These are phyloP conservation scores for Nannochloropsis oceanica DNA, from an alignment of 108 stramenopile species.

Conservation along the genomic window DNA sequence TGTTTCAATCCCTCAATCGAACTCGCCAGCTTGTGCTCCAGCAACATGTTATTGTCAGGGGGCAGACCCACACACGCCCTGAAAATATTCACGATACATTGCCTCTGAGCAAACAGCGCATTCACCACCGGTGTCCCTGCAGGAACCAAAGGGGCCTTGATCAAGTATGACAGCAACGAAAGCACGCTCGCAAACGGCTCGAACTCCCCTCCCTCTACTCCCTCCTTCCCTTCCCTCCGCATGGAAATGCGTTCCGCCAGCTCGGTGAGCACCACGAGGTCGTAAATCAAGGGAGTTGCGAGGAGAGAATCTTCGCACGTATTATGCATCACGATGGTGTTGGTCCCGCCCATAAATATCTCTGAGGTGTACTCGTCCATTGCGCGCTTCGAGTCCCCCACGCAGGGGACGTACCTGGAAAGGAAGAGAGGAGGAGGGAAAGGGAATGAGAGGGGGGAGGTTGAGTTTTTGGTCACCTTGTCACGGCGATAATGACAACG, in stretches of 20 bases:
- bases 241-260: constrained; percentile 75
- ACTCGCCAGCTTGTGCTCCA: constrained; percentile 55
- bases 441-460: background rate
- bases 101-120: constrained; percentile 84
- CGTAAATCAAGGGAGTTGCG: constrained; percentile 88
- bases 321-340: constrained; percentile 97
- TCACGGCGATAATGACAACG: too few species aligned
- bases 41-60: constrained; percentile 82
- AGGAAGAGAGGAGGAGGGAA: background rate
- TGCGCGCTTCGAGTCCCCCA: constrained; percentile 92
- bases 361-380: constrained; percentile 97
- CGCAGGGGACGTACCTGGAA: constrained; percentile 93
- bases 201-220: constrained; percentile 50
- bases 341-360: constrained; percentile 95
- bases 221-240: background rate
- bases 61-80: constrained; percentile 82
- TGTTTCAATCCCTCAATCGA: constrained; percentile 7
- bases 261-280: constrained; percentile 83
- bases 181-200: constrained; percentile 86
- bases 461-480: background rate
- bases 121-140: constrained; percentile 93
- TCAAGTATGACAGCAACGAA: constrained; percentile 86
- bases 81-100: constrained; percentile 65
- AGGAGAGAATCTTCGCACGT: constrained; percentile 94
- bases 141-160: constrained; percentile 93